phyloP scores from a whole-genome alignment of 2,329 filamentous ascomycete species.

The Cytospora piceae region DNA sequence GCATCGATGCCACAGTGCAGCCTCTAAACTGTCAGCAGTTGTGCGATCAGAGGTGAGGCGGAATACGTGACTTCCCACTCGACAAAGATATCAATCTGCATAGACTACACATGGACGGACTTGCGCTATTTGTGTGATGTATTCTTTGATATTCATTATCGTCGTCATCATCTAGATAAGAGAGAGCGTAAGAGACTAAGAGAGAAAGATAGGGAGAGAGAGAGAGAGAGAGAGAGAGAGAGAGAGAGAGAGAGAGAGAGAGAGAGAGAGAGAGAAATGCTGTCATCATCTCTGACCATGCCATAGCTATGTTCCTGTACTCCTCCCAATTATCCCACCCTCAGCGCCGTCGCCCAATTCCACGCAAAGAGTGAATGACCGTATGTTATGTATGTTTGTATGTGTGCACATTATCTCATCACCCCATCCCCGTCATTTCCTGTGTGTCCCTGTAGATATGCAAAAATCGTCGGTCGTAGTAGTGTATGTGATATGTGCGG shows the following conservation, averaged over 20 bases:
- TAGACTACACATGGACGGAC: neutral
- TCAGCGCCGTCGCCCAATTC: neutral
- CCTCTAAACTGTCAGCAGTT: neutral
- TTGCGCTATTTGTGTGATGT: neutral
- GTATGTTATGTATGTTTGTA: conserved; percentile 11
- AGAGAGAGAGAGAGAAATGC: conserved; percentile 4
- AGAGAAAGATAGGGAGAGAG: neutral
- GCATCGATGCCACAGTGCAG: neutral
- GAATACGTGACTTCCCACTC: neutral
- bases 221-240: neutral
- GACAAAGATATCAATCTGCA: neutral
- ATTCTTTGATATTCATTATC: conserved; percentile 16
- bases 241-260: conserved; percentile 5
- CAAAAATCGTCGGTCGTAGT: conserved; percentile 9
- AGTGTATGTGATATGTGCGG: conserved; percentile 11
- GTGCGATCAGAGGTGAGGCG: too few relatives aligned
- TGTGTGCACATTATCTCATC: conserved; percentile 22
- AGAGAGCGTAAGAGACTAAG: conserved; percentile 4
- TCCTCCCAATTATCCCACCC: conserved; percentile 3
- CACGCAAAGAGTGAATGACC: conserved; percentile 11
- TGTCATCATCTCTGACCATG: conserved; percentile 9
- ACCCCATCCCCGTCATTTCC: neutral
- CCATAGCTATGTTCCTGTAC: conserved; percentile 1
- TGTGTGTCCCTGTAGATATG: conserved; percentile 16
- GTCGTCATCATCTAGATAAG: conserved; percentile 27